Evolutionary conservation across 2,329 filamentous ascomycete genomes (phyloP).

Genomic region (Pyricularia pennisetigena): DNA sequence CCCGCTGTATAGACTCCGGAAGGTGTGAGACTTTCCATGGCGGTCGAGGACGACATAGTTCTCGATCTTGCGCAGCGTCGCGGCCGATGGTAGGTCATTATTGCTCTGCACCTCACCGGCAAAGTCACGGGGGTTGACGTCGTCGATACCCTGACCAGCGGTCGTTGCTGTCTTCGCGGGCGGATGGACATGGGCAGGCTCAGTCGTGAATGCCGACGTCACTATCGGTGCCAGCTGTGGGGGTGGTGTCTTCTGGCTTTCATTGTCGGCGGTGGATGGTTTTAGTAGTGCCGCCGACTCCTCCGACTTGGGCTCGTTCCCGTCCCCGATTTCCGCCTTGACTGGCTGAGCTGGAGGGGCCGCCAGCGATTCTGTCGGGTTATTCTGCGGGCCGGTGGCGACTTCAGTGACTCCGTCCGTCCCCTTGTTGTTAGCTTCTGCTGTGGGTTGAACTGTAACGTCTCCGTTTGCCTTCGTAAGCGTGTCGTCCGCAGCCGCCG

Average conservation of each 20-base stretch:
- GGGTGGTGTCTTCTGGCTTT: background rate
- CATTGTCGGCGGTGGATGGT: background rate
- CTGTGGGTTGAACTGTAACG: background rate
- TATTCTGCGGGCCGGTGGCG: background rate
- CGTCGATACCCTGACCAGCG: conserved; percentile 8
- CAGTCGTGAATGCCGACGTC: background rate
- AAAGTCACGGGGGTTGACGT: conserved; percentile 33
- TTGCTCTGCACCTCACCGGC: conserved; percentile 44
- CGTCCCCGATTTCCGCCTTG: background rate
- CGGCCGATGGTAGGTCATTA: conserved; percentile 41
- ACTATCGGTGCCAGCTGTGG: background rate
- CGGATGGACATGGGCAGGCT: background rate
- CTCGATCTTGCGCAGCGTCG: conserved; percentile 40
- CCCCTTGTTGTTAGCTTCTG: background rate
- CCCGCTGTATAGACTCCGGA: conserved; percentile 53
- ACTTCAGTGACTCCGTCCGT: background rate
- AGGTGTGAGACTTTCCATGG: conserved; percentile 47
- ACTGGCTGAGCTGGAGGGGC: background rate
- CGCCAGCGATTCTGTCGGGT: background rate
- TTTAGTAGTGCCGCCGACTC: background rate
- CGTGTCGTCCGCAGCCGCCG: background rate
- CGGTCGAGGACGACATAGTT: conserved; percentile 50
- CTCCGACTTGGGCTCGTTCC: background rate
- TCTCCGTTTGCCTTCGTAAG: background rate
- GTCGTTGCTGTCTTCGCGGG: background rate